Base-by-base conservation (phyloP, 768 basidiomycete genomes). In the Trametopsis cervina region DNA sequence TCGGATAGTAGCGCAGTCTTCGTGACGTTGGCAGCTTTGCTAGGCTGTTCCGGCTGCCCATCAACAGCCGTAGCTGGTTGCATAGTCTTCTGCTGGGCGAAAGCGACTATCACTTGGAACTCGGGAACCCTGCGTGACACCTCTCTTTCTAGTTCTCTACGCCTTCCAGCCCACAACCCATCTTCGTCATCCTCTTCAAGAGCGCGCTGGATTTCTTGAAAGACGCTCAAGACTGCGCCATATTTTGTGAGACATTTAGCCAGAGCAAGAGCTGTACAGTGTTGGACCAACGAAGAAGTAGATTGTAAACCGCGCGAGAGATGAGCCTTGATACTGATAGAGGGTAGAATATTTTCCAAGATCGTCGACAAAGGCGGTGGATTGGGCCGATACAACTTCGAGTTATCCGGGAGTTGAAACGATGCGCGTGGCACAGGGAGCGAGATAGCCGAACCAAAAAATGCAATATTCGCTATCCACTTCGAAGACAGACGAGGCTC, bases 391-490 rank as follows among this genome's bases (percentile, higher is more conserved):
- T 83, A 84, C 2, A 80, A 66, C 4, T 63, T 58, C 40, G 52
- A 50, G n/a, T n/a, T n/a, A 39, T 54, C 42, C 6, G 72, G 67
- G 13, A 85, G 69, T 50, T 79, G 66, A 60, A 93, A 92, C 0
- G 77, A 77, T 0, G 69, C 56, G 0, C 69, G 55, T 0, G 93
- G 90, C 1, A 92, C 67, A 0, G 88, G 80, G 0, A 92, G 74
- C 0, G 87, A 84, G 43, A 96, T 73, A 45, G 97, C 75, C 6
- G 74, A 73, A 2, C 85, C 89, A 35, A 89, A 79, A 59, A 93
- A 86, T 4, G 89, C 72, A 54, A 96, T 82, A 49, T 92, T 95
- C 0, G 85, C 79, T 25, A 97, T 82, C 93, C 95, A 98, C 60
- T 84, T 85, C 0, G 87, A 87, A 0, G 89, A 88, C 4, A 93